Conservation (phyloP, 306 rosid genomes). For the Luffa acutangula region DNA sequence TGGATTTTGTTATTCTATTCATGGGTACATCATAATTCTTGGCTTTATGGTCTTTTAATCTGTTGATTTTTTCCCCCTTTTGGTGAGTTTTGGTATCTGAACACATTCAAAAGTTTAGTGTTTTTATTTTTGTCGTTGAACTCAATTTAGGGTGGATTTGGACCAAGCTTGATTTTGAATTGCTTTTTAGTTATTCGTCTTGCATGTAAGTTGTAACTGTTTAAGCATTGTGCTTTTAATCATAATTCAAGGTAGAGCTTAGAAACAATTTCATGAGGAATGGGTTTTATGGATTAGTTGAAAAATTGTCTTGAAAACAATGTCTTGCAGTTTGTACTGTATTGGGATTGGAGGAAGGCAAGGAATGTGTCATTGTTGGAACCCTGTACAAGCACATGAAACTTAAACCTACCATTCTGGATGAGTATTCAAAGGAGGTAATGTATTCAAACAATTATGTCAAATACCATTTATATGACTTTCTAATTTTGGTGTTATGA, state of each 20-base stretch:
- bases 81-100: not conserved
- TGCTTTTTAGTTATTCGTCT: not conserved
- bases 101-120: not conserved
- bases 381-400: conserved; percentile 90
- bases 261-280: not conserved
- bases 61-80: not conserved
- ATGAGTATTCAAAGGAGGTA: conserved; percentile 89
- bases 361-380: conserved; percentile 80
- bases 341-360: conserved; percentile 57
- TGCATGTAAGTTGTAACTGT: not conserved
- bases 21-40: not conserved
- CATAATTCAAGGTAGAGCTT: not conserved
- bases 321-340: conserved; percentile 58
- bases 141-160: not conserved
- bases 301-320: not conserved
- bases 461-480: not conserved
- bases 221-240: not conserved
- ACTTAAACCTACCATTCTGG: conserved; percentile 81
- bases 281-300: not conserved
- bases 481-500: not conserved
- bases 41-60: not conserved
- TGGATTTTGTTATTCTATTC: not conserved
- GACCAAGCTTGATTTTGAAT: not conserved
- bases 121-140: not conserved
- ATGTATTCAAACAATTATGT: not conserved